Evolutionary conservation across 768 basidiomycete genomes (phyloP), one percentile per base, ranked within the genome.

Genomic region (Russula ochroleuca): DNA sequence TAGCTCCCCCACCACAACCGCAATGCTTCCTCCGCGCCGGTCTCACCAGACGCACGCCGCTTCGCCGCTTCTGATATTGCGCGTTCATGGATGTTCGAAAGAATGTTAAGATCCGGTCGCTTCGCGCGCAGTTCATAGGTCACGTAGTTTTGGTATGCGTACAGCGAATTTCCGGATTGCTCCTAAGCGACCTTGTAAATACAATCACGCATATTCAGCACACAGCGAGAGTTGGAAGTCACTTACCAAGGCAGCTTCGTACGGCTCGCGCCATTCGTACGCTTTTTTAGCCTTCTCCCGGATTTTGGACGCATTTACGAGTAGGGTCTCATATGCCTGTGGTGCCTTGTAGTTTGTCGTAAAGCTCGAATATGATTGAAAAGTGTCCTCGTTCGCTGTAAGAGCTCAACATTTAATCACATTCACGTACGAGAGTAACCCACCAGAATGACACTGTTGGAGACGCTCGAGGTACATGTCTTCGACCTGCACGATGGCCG

Each of bases 291-390:
- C 84, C 49, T 79, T 79, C 9, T 81, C 77, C 17, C 87, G 85
- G 37, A 83, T 73, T 73, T 90, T 88, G 17, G 92, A 92, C 2
- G 93, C 94, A 0, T 82, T 74, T 19, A 96, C 81, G 28, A 98
- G 82, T 8, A 87, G 75, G 0, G 77, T 69, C 70, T 96, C 94
- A 71, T 98, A 98, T 48, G 87, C 81, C n/a, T 80, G 75, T 0
- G 86, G 78, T 15, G 88, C 83, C 69, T 86, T 83, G 73, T 89
- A 81, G 59, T 83, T 82, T 0, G 93, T 92, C 17, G 92, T 92
- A 76, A 98, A 97, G 0, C 87, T 82, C 0, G 95, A 97, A 72
- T 96, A 98, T 2, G 83, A 79, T 69, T 92, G 86, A 61, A 87
- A 86, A 0, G 94, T 95, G 15, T 89, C 83, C 45, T 92, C 91